Base-by-base conservation (phyloP, 192 early-diverging fungal species). In the Ambispora gerdemannii region DNA sequence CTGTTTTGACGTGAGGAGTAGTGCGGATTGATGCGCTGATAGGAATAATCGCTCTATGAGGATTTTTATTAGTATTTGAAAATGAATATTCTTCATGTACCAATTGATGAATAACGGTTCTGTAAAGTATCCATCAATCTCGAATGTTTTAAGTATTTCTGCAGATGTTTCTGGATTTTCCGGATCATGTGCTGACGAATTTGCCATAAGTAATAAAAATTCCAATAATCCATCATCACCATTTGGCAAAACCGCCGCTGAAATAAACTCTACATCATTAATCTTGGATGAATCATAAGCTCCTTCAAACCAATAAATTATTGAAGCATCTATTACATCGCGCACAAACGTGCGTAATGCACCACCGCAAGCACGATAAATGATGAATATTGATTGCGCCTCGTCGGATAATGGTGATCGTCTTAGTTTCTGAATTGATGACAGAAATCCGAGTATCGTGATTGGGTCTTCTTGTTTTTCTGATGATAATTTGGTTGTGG, bases 231-330 rank as follows among this genome's bases (percentile, higher is more conserved):
- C 11, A 19, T n/a, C 17, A 34, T 35, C 19, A 36, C 22, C 66
- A n/a, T n/a, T n/a, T n/a, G n/a, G n/a, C n/a, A n/a, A n/a, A n/a
- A n/a, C n/a, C n/a, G n/a, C n/a, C n/a, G n/a, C n/a, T n/a, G 4
- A 34, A 34, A n/a, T 28, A 15, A 55, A 20, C 55, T 58, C 28
- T 58, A 13, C 11, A 1, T 27, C 24, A 22, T 20, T 2, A 20
- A 58, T 58, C 30, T 55, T 15, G 13, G 19, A 19, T 55, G 31
- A 25, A 31, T 24, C 3, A 53, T 55, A 33, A 33, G 17, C 25
- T 35, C 66, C 52, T 35, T 68, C 66, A 38, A 68, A 68, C 66
- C 66, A 68, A 35, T 55, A 52, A 15, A 24, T 33, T 20, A 68
- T 0, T 33, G 50, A 1, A 33, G 52, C n/a, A 25, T 24, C 17